Base-by-base conservation (phyloP, 768 basidiomycete species). In the Calocybe indica region DNA sequence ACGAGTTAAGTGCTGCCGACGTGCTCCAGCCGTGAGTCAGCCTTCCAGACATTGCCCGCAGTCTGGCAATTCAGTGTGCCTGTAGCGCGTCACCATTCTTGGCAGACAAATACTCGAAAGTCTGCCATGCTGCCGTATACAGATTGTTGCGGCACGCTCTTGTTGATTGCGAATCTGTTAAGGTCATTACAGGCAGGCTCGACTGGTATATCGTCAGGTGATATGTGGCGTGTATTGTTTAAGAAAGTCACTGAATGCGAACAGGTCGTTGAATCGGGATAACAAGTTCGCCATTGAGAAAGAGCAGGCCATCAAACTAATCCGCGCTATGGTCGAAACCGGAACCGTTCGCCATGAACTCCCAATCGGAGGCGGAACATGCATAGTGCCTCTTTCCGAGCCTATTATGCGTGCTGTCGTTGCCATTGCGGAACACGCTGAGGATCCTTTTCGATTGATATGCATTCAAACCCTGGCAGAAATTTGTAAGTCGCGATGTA, bases 171-270 rank as follows among this genome's bases (percentile, higher is more conserved):
- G 74, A 83, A n/a, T 81, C 83, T 0, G 85, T 92, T 40, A 75
- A 77, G 47, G 72, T 70, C 14, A 68, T 96, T 31, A 74, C 78
- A 9, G 75, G 80, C 14, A 76, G 83, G 12, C 62, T 96, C 32
- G 92, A 96, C 55, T 93, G 90, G 85, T 92, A 89, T 58, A 80
- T 98, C 40, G 80, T 97, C 53, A 87, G 88, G 93, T 93, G 52
- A 22, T 22, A 22, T 22, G 22, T 22, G 22, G 22, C 22, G 4
- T 22, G 22, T 22, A 22, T 22, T 22, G 22, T 22, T 22, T 22
- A 22, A 22, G 22, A 22, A 22, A 33, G 35, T 47, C 54, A 34
- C 52, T 40, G 8, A 50, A 31, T 28, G 7, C 10, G 31, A 43
- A 7, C 51, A 93, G 92, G 54, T 83, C 93, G 1, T 71, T 98